These are phyloP conservation scores for Sutorius australiensis DNA, from an alignment of 768 basidiomycete species.

Conservation along the genomic window DNA sequence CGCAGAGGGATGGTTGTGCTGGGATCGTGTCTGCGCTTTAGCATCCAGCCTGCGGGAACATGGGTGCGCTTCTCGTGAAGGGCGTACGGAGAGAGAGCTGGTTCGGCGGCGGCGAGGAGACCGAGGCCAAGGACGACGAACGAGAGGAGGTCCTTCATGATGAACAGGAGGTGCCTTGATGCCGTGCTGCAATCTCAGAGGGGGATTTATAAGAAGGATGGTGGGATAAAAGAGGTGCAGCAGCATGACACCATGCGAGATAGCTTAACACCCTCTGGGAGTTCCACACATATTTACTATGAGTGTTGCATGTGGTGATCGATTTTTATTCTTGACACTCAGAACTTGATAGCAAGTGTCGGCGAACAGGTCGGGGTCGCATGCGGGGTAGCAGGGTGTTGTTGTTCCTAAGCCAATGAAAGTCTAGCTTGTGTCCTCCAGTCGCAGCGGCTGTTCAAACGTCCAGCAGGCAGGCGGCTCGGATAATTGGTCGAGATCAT, in stretches of 20 bases:
- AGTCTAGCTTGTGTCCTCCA: not conserved
- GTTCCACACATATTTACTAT: conserved; percentile 1
- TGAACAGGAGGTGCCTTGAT: not conserved
- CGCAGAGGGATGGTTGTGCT: conserved; percentile 26
- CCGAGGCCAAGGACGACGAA: conserved; percentile 17
- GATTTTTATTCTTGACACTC: not conserved
- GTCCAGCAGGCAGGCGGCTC: not conserved
- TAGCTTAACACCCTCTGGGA: not conserved
- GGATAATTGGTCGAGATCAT: no score
- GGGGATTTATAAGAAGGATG: conserved; percentile 10
- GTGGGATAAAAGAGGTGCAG: conserved; percentile 5
- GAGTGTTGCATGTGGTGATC: not conserved
- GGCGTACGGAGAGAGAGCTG: conserved; percentile 23
- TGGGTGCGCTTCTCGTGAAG: conserved; percentile 39
- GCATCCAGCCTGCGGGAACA: conserved; percentile 36
- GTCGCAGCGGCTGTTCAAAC: not conserved
- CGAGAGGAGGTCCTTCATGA: conserved; percentile 16
- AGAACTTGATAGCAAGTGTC: not conserved
- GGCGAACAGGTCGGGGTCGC: not conserved
- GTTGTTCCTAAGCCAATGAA: not conserved
- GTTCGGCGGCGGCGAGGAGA: conserved; percentile 14
- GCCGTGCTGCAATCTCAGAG: not conserved
- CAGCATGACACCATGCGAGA: conserved; percentile 9
- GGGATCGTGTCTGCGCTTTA: conserved; percentile 35
- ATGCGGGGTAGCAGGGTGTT: not conserved